A percentile compares a stretch with the other conserved stretches of the same genome.
Evolutionary conservation across 805 yeast genomes (phyloP).

Genomic region (Metschnikowia colocasiae): DNA sequence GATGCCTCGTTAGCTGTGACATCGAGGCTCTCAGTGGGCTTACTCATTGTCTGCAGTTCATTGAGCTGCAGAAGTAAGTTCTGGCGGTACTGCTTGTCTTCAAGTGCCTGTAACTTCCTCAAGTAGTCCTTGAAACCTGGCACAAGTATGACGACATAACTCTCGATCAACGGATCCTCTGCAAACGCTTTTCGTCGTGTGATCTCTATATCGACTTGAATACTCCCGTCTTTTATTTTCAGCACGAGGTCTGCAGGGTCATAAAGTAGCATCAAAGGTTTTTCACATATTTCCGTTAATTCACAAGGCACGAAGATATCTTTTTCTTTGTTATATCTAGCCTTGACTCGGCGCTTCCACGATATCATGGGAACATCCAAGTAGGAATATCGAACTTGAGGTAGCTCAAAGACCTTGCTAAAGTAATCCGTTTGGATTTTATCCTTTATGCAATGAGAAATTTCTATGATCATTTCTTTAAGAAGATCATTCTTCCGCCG

Average conservation of each 20-base stretch:
- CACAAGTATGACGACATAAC: slow-evolving; percentile 41
- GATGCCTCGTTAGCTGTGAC: slow-evolving; percentile 35
- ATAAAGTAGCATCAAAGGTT: slow-evolving; percentile 41
- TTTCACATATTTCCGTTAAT: slow-evolving; percentile 41
- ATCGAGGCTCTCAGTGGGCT: slow-evolving; percentile 1
- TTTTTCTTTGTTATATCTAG: slow-evolving; percentile 44
- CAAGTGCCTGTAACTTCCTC: slow-evolving; percentile 40
- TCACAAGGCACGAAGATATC: slow-evolving; percentile 56
- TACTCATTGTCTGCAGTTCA: slow-evolving; percentile 2
- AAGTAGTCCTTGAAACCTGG: slow-evolving; percentile 48
- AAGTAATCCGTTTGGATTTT: slow-evolving; percentile 25
- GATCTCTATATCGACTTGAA: slow-evolving; percentile 9
- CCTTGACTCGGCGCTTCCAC: slow-evolving; percentile 50
- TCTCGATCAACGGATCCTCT: slow-evolving; percentile 23
- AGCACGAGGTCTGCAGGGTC: slow-evolving; percentile 43
- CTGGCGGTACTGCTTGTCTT: slow-evolving; percentile 43
- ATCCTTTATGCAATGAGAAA: slow-evolving; percentile 29
- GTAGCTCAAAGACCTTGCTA: slow-evolving; percentile 14
- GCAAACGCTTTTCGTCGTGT: slow-evolving; percentile 8
- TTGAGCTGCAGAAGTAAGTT: slow-evolving; percentile 14
- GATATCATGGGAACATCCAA: slow-evolving; percentile 42
- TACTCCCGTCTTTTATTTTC: slow-evolving; percentile 12
- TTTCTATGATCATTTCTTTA: slow-evolving; percentile 45
- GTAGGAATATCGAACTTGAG: slow-evolving; percentile 23
- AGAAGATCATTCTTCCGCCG: slow-evolving; percentile 50